Evolutionary conservation across 495 filamentous ascomycete genomes (phyloP), one percentile per base, ranked within the genome.

Genomic region (Penicillium cataractarum): DNA sequence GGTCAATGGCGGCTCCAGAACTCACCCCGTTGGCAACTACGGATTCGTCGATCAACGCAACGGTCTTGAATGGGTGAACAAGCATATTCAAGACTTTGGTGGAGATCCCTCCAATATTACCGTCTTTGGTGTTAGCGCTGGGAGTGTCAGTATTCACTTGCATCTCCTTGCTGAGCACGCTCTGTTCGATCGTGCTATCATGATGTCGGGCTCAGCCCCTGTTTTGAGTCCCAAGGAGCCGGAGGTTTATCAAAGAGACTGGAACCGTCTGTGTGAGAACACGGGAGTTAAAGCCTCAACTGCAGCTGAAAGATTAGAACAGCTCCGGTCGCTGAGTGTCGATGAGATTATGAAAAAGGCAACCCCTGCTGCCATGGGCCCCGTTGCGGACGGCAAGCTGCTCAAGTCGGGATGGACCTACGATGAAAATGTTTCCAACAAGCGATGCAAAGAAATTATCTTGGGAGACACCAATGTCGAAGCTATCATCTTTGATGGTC

Each of bases 61-160:
- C 26, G 59, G 39, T 3, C 40, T 61, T 39, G 59, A 61, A 55
- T 61, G 59, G 59, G 59, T 61, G 12, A 61, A 61, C 33, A 5
- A 39, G 22, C 59, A 61, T 21, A 61, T 61, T 9, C 49, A 40
- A 27, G 59, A 61, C 13, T 61, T 61, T 7, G 39, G 59, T 0
- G 51, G 51, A n/a, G 40, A 61, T 32, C 59, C 59, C 6, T 46
- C 32, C 9, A 60, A 60, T 12, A 53, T 60, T 21, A 60, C 58
- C 1, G 58, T 53, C 15, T 60, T 60, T 33, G 58, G 58, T 21
- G 58, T 60, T 10, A 60, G 58, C 33, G 58, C 58, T 15, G 58
- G 58, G 2, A 60, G 58, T 44, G 35, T 49, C 6, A 60, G 58
- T 44, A 60, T 60, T 21, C 58, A 60, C 39, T 27, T 49, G 24